These are phyloP conservation scores for Penicillium manginii DNA, from an alignment of 495 filamentous ascomycete species.

Conservation along the genomic window DNA sequence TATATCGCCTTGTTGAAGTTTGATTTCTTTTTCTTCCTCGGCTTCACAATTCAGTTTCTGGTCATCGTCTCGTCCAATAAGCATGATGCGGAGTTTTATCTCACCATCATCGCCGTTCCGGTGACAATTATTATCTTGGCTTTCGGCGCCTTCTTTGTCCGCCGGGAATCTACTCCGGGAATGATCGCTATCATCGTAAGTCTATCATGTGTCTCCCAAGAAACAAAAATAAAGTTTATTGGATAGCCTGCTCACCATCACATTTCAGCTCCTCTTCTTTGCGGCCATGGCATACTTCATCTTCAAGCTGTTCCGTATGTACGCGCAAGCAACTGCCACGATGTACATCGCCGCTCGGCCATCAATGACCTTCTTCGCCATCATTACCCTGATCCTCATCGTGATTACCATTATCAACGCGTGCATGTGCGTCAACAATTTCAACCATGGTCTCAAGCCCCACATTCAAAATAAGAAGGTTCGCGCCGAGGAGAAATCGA, in stretches of 20 bases:
- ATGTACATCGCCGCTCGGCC: slow-evolving; percentile 74
- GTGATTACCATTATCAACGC: slow-evolving; percentile 88
- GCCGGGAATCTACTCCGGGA: slow-evolving; percentile 76
- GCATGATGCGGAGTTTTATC: slow-evolving; percentile 72
- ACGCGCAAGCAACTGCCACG: slow-evolving; percentile 54
- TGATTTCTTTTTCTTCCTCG: slow-evolving; percentile 99
- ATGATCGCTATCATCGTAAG: slow-evolving; percentile 76
- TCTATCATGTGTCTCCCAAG: slow-evolving; percentile 8
- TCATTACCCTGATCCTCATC: slow-evolving; percentile 88
- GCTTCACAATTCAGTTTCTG: slow-evolving; percentile 95
- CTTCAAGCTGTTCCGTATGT: slow-evolving; percentile 98
- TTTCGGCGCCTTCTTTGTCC: slow-evolving; percentile 80
- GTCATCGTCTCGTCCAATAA: slow-evolving; percentile 79
- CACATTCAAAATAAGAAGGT: slow-evolving; percentile 72
- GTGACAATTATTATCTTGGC: slow-evolving; percentile 87
- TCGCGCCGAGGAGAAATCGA: slow-evolving; percentile 70
- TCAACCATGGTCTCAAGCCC: slow-evolving; percentile 85
- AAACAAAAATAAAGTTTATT: background rate
- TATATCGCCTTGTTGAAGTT: slow-evolving; percentile 98
- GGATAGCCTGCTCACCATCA: slow-evolving; percentile 20
- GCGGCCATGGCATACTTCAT: slow-evolving; percentile 93
- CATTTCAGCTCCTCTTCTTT: slow-evolving; percentile 72
- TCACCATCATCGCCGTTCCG: slow-evolving; percentile 88
- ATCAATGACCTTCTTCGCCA: slow-evolving; percentile 88
- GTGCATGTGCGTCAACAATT: slow-evolving; percentile 84